Evolutionary conservation across 805 yeast genomes (phyloP), one percentile per base, ranked within the genome.

Genomic region (Myxozyma neglecta): DNA sequence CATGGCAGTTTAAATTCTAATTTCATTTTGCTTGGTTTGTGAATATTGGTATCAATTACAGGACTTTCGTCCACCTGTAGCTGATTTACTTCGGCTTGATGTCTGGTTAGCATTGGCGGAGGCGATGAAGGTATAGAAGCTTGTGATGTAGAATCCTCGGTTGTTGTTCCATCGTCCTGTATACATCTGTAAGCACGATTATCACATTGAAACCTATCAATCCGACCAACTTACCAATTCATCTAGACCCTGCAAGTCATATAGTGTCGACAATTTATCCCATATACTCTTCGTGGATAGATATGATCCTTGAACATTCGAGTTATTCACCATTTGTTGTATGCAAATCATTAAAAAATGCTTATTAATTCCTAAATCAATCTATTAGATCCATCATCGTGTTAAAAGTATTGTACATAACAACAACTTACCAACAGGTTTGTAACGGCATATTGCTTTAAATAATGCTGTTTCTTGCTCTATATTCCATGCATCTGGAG

Each of bases 401-500:
- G 16, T 16, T 32, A 16, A 0, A 16, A 6, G 11, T 42, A n/a
- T 5, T 9, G 6, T 39, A 36, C 9, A 36, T 13, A 3, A 18
- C 11, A 16, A 7, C n/a, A 76, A 69, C 37, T 71, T 70, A 0
- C 96, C 96, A 0, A 85, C 86, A 0, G 94, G 94, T 71, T 85
- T 86, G 74, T 78, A 80, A 68, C 82, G 85, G 66, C 90, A 83
- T 1, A 86, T 78, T 53, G 88, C 82, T 57, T 82, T 76, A 67
- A 87, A 81, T 32, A 88, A 78, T 63, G 79, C 77, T 39, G 84
- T 82, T 69, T 88, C 92, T 60, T 86, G 87, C 48, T 82, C 85
- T 2, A 79, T 70, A 14, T 78, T 75, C 93, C 94, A 88, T 56
- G 48, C 60, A 46, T 59, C 59, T 10, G 66, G 63, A 18, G 59